These are phyloP conservation scores for Tricharina praecox DNA, from an alignment of 495 filamentous ascomycete genomes.

Conservation along the genomic window DNA sequence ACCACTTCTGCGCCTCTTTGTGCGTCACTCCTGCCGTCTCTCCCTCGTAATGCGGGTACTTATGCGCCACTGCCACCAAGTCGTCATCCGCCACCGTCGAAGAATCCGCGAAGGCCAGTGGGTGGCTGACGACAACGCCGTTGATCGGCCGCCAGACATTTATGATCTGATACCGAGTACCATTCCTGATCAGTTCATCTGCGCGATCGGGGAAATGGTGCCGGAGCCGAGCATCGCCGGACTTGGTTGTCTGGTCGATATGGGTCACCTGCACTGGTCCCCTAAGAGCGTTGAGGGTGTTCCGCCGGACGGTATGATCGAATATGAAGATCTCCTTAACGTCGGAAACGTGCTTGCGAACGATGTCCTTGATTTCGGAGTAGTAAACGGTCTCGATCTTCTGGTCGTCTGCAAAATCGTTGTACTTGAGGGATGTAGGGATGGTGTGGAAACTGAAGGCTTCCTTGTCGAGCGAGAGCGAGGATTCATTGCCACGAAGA, in stretches of 20 bases:
- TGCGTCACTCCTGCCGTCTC: constrained; percentile 59
- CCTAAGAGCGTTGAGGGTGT: constrained; percentile 35
- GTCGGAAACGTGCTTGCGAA: constrained; percentile 45
- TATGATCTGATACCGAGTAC: constrained; percentile 51
- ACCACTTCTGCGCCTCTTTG: constrained; percentile 47
- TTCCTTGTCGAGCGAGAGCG: constrained; percentile 53
- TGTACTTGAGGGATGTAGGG: constrained; percentile 35
- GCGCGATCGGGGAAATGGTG: constrained; percentile 39
- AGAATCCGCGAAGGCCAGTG: constrained; percentile 55
- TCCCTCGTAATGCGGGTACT: constrained; percentile 55
- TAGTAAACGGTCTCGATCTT: constrained; percentile 57
- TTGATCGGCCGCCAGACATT: constrained; percentile 79
- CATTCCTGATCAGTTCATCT: constrained; percentile 35
- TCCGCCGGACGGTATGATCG: constrained; percentile 76
- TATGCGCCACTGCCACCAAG: constrained; percentile 53
- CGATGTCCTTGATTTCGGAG: constrained; percentile 55
- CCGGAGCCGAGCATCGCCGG: constrained; percentile 45
- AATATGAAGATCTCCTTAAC: constrained; percentile 52
- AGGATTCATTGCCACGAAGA: constrained; percentile 44
- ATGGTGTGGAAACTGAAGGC: constrained; percentile 43
- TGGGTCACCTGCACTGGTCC: constrained; percentile 55
- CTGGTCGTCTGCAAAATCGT: constrained; percentile 45
- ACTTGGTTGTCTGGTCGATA: constrained; percentile 64
- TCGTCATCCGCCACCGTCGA: constrained; percentile 43
- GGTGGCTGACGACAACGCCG: constrained; percentile 49